These are phyloP conservation scores for Neurospora cerealis DNA, from an alignment of 495 filamentous ascomycete genomes.

Conservation along the genomic window DNA sequence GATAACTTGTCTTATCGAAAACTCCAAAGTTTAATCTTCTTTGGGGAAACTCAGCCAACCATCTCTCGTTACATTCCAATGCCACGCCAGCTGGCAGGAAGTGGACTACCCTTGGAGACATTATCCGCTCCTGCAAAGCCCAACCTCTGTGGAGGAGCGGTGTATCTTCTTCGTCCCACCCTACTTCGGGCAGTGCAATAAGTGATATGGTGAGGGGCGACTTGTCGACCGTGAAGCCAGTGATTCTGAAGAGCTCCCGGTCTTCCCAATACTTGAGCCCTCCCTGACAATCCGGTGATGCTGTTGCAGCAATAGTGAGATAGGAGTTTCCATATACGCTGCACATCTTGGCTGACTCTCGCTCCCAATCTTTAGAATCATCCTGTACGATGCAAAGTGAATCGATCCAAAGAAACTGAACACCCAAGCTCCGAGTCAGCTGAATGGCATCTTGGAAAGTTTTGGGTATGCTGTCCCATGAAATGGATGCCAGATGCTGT, in stretches of 20 bases:
- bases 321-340: slow-evolving; percentile 13
- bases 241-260: background rate
- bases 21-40: rapidly evolving
- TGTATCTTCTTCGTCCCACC: background rate
- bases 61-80: background rate
- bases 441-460: slow-evolving; percentile 19
- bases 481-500: background rate
- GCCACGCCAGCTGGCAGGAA: background rate
- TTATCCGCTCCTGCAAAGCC: background rate
- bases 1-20: background rate
- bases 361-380: slow-evolving; percentile 13
- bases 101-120: background rate
- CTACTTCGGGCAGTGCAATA: background rate
- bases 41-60: background rate
- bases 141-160: background rate
- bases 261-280: background rate
- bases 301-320: slow-evolving; percentile 11
- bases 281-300: background rate
- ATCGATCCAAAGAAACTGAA: slow-evolving; percentile 29
- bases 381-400: slow-evolving; percentile 23
- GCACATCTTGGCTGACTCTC: slow-evolving; percentile 15
- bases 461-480: slow-evolving; percentile 4
- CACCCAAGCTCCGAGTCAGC: slow-evolving; percentile 9
- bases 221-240: background rate
- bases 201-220: background rate